Evolutionary conservation across 2,329 filamentous ascomycete genomes (phyloP).

Genomic region (Talaromyces sp.): DNA sequence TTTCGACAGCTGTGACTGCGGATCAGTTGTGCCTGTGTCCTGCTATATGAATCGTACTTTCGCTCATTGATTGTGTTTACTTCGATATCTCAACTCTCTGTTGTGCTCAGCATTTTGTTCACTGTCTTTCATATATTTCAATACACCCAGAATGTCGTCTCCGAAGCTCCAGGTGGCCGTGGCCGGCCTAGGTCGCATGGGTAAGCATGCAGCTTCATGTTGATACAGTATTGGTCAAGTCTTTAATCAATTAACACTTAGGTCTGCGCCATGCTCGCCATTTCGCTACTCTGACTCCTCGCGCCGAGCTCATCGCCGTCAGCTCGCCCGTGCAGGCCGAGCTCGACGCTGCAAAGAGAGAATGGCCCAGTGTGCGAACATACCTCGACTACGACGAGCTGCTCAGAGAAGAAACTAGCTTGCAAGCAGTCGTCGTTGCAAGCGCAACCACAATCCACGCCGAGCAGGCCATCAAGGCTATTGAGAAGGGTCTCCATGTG

Average conservation of each 20-base stretch:
- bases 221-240: not conserved
- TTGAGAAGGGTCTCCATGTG: conserved; percentile 44
- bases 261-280: conserved; percentile 30
- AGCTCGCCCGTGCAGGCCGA: conserved; percentile 32
- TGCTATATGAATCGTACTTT: not conserved
- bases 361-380: conserved; percentile 42
- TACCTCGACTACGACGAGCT: conserved; percentile 47
- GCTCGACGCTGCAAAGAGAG: conserved; percentile 38
- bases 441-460: conserved; percentile 47
- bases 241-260: not conserved
- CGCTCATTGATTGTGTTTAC: not conserved
- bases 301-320: conserved; percentile 35
- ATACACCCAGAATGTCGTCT: not conserved
- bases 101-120: not conserved
- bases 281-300: conserved; percentile 30
- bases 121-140: not conserved
- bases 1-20: not conserved
- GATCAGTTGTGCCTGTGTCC: not conserved
- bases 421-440: conserved; percentile 47
- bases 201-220: conserved; percentile 13
- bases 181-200: conserved; percentile 13
- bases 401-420: conserved; percentile 39
- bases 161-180: conserved; percentile 8
- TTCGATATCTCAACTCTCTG: not conserved
- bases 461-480: conserved; percentile 46